A percentile compares a stretch with the other conserved stretches of the same genome.
These are phyloP conservation scores for Zea luxurians DNA, from an alignment of 176 grass and related monocot genomes.

Conservation along the genomic window DNA sequence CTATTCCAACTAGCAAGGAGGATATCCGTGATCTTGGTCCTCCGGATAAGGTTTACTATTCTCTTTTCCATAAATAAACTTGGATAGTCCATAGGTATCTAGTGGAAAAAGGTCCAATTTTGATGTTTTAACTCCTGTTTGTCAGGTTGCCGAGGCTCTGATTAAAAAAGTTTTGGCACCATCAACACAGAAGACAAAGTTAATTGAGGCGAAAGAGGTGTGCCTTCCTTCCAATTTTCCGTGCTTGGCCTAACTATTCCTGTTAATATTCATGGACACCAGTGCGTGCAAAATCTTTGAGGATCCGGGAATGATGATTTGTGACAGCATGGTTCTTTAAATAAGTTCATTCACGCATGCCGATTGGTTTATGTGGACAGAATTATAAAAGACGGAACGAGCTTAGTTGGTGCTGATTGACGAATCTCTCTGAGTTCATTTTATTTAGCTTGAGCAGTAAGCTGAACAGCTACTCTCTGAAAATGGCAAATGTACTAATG, in stretches of 20 bases:
- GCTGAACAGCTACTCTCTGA: not conserved
- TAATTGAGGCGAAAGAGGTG: conserved; percentile 95
- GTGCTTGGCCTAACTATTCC: not conserved
- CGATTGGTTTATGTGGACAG: not conserved
- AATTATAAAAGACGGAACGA: not conserved
- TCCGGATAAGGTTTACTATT: conserved; percentile 58
- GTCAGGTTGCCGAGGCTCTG: conserved; percentile 78
- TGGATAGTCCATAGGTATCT: not conserved
- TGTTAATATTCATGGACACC: not conserved
- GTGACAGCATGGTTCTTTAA: not conserved
- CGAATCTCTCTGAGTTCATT: not conserved
- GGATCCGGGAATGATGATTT: not conserved
- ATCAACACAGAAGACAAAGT: conserved; percentile 74
- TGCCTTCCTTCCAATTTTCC: not conserved
- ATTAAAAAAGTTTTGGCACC: conserved; percentile 79
- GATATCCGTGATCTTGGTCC: conserved; percentile 82
- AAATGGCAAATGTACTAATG: not conserved
- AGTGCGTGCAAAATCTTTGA: not conserved
- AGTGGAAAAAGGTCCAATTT: not conserved
- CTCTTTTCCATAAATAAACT: not conserved
- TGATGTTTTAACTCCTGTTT: not conserved
- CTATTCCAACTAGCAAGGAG: conserved; percentile 72
- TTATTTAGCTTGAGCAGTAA: not conserved
- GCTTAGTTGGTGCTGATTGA: not conserved
- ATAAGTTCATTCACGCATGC: not conserved